Evolutionary conservation across 1,284 basidiomycete species (phyloP).

Genomic region (Malassezia slooffiae): DNA sequence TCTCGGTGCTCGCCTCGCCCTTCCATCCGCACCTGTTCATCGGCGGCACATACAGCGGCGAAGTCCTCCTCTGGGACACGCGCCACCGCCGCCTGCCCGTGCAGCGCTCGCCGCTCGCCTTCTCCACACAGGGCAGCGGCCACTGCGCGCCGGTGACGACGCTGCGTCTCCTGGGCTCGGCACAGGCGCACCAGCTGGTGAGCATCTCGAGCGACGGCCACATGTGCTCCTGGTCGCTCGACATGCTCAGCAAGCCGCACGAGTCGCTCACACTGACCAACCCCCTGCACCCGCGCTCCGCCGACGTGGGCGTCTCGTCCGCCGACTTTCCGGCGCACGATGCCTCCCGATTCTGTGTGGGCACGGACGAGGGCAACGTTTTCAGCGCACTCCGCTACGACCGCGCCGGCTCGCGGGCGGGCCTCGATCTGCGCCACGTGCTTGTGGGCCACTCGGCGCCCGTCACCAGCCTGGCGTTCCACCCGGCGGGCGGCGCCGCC

Average conservation of each 20-base stretch:
- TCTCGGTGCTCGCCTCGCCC: conserved; percentile 89
- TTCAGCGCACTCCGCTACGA: conserved; percentile 94
- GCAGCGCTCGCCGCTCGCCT: conserved; percentile 73
- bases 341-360: conserved; percentile 88
- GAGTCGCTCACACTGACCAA: conserved; percentile 31
- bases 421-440: conserved; percentile 76
- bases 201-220: conserved; percentile 90
- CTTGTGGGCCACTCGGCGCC: conserved; percentile 87
- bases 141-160: conserved; percentile 98
- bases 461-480: conserved; percentile 85
- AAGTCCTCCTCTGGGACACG: conserved; percentile 98
- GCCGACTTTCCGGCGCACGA: conserved; percentile 89
- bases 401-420: conserved; percentile 87
- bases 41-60: conserved; percentile 94
- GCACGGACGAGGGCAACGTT: conserved; percentile 91
- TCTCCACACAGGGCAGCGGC: conserved; percentile 52
- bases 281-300: conserved; percentile 26
- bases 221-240: conserved; percentile 92
- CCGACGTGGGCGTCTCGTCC: conserved; percentile 88
- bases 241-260: conserved; percentile 89
- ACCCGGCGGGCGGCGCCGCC: conserved; percentile 57
- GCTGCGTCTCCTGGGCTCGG: conserved; percentile 92
- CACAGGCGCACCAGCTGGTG: conserved; percentile 93
- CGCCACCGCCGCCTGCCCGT: conserved; percentile 78
- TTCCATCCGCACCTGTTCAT: conserved; percentile 95